Evolutionary conservation across 768 basidiomycete genomes (phyloP).

Genomic region (Trametes gibbosa): DNA sequence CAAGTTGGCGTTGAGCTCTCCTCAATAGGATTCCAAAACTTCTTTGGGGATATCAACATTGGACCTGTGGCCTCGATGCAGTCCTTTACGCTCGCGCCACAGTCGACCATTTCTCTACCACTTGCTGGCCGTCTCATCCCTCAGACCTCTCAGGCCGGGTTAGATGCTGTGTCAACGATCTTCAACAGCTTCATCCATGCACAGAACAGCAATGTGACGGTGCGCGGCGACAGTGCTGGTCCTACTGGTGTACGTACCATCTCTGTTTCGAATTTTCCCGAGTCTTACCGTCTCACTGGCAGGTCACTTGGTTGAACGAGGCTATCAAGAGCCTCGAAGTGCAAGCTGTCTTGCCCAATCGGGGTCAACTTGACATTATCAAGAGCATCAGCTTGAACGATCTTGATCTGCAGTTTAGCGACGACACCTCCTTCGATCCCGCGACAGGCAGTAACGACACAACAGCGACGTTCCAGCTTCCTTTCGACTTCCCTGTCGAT

Average conservation of each 20-base stretch:
- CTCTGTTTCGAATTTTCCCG: conserved; percentile 15
- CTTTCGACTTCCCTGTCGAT: conserved; percentile 69
- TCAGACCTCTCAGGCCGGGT: conserved; percentile 49
- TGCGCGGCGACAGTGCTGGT: conserved; percentile 59
- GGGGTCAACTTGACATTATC: conserved; percentile 60
- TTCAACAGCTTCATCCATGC: conserved; percentile 76
- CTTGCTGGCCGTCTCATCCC: conserved; percentile 65
- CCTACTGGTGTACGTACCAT: conserved; percentile 43
- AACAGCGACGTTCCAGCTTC: conserved; percentile 61
- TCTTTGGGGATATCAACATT: conserved; percentile 49
- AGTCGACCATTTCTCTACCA: conserved; percentile 47
- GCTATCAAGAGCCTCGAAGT: conserved; percentile 64
- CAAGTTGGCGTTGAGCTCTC: conserved; percentile 70
- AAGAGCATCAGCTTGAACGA: conserved; percentile 60
- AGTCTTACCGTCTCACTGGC: not conserved
- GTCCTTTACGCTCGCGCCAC: conserved; percentile 53
- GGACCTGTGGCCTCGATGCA: conserved; percentile 54
- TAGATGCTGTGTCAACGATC: conserved; percentile 56
- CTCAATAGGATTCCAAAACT: conserved; percentile 61
- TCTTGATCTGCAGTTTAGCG: conserved; percentile 56
- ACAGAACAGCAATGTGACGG: conserved; percentile 54
- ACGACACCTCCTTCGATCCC: conserved; percentile 56
- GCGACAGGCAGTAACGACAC: conserved; percentile 57
- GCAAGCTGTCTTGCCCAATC: conserved; percentile 58
- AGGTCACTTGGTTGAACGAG: conserved; percentile 73